Evolutionary conservation across 2,329 filamentous ascomycete species (phyloP).

Genomic region (Paecilomyces sp.): DNA sequence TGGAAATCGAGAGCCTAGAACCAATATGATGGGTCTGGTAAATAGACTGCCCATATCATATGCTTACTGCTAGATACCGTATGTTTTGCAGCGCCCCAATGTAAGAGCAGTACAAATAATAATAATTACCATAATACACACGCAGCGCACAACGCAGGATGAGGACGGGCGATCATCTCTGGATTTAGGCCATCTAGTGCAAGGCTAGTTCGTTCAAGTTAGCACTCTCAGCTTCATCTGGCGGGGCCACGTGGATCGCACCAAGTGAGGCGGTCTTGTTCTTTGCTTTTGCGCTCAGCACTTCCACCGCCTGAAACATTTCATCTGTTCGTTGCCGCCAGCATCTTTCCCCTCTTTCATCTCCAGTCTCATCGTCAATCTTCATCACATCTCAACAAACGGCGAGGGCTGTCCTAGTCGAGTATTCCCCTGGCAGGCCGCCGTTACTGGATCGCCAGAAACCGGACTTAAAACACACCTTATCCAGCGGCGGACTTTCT

Average conservation of each 20-base stretch:
- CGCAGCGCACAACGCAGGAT: neutral
- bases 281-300: neutral
- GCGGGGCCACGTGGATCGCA: conserved; percentile 23
- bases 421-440: neutral
- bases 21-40: neutral
- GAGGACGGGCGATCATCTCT: neutral
- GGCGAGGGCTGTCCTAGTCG: neutral
- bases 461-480: neutral
- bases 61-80: neutral
- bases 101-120: neutral
- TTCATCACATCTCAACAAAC: neutral
- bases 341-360: conserved; percentile 2
- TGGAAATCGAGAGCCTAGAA: conserved; percentile 1
- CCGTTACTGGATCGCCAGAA: neutral
- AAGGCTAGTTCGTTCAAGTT: neutral
- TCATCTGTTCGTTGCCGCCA: neutral
- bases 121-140: neutral
- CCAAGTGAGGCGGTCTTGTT: conserved; percentile 18
- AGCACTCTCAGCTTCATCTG: neutral
- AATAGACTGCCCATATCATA: neutral
- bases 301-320: conserved; percentile 1
- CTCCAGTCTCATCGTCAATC: neutral
- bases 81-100: neutral
- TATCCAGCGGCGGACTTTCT: neutral
- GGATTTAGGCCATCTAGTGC: neutral